Evolutionary conservation across 164 flowering plant genomes (phyloP), one percentile per base, ranked within the genome.

Genomic region (Stephania japonica): DNA sequence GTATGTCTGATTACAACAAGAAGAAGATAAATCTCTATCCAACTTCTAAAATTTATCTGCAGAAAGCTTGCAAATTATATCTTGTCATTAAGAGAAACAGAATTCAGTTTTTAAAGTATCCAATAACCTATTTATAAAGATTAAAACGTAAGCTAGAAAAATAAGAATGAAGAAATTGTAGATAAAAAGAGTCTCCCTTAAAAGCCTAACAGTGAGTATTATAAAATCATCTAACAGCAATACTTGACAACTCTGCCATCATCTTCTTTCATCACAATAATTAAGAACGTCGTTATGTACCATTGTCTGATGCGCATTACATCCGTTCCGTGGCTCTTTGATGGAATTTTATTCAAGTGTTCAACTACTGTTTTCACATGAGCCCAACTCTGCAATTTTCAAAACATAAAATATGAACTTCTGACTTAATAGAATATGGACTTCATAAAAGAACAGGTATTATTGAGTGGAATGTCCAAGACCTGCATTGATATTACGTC

Each of bases 401-500:
- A 26, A 12, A 69, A 24, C 66, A 70, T 63, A 76, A 69, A 64
- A 62, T 32, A 67, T 27, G 14, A 42, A 16, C 6, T 2, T 7
- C 27, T 16, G 44, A 32, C 21, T 41, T 50, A 67, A 61, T 21
- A 63, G 9, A 42, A 56, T 26, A 32, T 27, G 32, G 2, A 53
- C 18, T 50, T 42, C 18, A 70, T 26, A 53, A 70, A 74, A 41
- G 72, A 13, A 68, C 16, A 65, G 21, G 2, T n/a, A 49, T 62
- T n/a, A 80, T 18, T 53, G 42, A 49, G 26, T 11, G 26, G 66
- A 65, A 56, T 42, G 43, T 38, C 12, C 16, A 66, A 41, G 78
- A 92, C 98, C 97, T 95, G 99, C 97, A 93, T 91, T 68, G 88
- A 76, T 76, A 95, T 87, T 43, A 95, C 88, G 81, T 95, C 97